Conservation (phyloP, 805 yeast genomes). For the Candida alai region DNA sequence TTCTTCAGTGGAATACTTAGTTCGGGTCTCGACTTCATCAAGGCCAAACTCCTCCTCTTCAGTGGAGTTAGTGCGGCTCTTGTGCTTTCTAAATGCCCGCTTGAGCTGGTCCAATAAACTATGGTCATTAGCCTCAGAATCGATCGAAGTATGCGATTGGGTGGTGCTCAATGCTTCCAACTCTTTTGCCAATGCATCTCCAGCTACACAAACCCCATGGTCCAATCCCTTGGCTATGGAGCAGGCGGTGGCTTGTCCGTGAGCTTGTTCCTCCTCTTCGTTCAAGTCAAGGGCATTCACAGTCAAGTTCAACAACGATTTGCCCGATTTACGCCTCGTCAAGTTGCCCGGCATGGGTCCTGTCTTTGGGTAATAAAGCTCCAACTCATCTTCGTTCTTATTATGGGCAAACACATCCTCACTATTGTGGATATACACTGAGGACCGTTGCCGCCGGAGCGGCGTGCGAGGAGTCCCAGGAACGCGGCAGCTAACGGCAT, state of each 20-base stretch:
- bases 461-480: conserved; percentile 42
- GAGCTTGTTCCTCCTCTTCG: conserved; percentile 40
- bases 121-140: conserved; percentile 28
- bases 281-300: conserved; percentile 63
- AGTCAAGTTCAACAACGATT: conserved; percentile 64
- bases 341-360: conserved; percentile 49
- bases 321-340: conserved; percentile 68
- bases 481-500: conserved; percentile 64
- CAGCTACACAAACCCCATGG: conserved; percentile 6
- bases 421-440: conserved; percentile 20
- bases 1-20: conserved; percentile 4
- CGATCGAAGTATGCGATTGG: conserved; percentile 24
- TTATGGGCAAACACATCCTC: conserved; percentile 16
- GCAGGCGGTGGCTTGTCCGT: conserved; percentile 13
- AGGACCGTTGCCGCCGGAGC: conserved; percentile 18
- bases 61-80: conserved; percentile 13
- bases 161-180: conserved; percentile 16
- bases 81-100: conserved; percentile 33
- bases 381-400: conserved; percentile 25
- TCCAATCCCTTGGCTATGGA: conserved; percentile 8
- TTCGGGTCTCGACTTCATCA: conserved; percentile 56
- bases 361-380: conserved; percentile 40
- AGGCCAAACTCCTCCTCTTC: conserved; percentile 44
- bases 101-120: conserved; percentile 33
- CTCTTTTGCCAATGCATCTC: conserved; percentile 15